A percentile compares a stretch with the other conserved stretches of the same genome.
Evolutionary conservation across 2,329 filamentous ascomycete genomes (phyloP).

Genomic region (Dactylellina drechsleri): DNA sequence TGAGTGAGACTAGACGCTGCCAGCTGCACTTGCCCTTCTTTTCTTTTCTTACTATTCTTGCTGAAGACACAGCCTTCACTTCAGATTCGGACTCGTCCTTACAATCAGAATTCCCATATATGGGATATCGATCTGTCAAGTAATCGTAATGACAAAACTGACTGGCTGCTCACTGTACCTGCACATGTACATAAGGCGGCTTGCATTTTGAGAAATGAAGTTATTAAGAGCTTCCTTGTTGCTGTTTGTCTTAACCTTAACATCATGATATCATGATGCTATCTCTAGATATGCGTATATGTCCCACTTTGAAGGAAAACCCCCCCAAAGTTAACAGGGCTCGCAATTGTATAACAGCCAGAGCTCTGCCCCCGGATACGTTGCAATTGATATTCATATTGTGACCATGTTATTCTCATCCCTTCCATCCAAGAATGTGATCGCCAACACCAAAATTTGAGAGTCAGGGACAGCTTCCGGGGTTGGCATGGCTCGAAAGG

Average conservation of each 20-base stretch:
- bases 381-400: too few relatives aligned
- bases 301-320: too few relatives aligned
- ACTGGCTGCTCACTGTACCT: background rate
- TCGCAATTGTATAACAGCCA: too few relatives aligned
- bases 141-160: conserved; percentile 38
- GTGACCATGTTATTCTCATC: background rate
- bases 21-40: conserved; percentile 3
- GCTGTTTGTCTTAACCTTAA: background rate
- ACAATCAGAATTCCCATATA: background rate
- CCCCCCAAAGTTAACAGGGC: too few relatives aligned
- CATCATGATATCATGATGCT: too few relatives aligned
- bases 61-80: conserved; percentile 11
- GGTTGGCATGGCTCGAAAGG: conserved; percentile 17
- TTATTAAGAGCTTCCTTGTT: background rate
- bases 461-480: conserved; percentile 36
- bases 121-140: conserved; percentile 27
- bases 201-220: conserved; percentile 5
- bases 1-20: conserved; percentile 52
- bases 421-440: conserved; percentile 23
- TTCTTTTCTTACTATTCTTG: conserved; percentile 1
- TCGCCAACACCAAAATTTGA: conserved; percentile 50
- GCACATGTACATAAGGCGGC: conserved; percentile 21
- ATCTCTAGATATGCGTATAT: too few relatives aligned
- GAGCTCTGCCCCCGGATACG: too few relatives aligned
- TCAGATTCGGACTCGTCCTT: background rate